A percentile compares a stretch with the other conserved stretches of the same genome.
Conservation (phyloP, 176 grass and related monocot species). For the Oryza australiensis region DNA sequence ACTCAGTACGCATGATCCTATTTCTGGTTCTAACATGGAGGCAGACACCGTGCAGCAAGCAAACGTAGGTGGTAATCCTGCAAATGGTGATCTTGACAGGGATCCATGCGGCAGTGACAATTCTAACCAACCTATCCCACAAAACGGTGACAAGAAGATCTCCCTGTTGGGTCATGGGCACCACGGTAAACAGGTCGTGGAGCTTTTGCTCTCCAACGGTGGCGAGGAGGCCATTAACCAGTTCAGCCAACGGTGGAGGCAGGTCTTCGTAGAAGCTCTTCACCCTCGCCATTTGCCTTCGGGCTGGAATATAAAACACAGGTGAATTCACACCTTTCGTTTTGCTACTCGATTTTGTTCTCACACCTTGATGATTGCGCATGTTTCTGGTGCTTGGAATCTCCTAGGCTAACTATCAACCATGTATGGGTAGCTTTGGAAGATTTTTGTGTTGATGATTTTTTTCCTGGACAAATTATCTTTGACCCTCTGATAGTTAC, state of each 20-base stretch:
- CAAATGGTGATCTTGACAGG: constrained; percentile 33
- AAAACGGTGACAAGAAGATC: constrained; percentile 55
- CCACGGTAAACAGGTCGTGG: constrained; percentile 88
- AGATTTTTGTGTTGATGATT: constrained; percentile 1
- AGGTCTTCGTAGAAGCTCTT: constrained; percentile 77
- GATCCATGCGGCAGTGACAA: constrained; percentile 24
- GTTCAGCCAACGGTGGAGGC: constrained; percentile 90
- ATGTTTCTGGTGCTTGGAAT: not conserved
- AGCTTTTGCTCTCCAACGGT: constrained; percentile 52
- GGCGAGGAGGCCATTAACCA: constrained; percentile 73
- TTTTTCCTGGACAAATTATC: not conserved
- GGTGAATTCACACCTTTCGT: constrained; percentile 41
- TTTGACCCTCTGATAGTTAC: constrained; percentile 31
- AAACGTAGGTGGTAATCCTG: constrained; percentile 13
- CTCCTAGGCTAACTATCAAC: not conserved
- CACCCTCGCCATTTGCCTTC: constrained; percentile 79
- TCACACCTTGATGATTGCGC: not conserved
- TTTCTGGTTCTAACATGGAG: constrained; percentile 22
- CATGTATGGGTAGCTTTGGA: constrained; percentile 2
- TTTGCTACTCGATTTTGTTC: not conserved
- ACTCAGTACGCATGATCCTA: constrained; percentile 13
- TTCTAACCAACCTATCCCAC: constrained; percentile 42
- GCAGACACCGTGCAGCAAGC: constrained; percentile 8
- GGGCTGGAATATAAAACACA: constrained; percentile 90
- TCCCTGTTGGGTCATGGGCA: constrained; percentile 83